Evolutionary conservation across 2,329 filamentous ascomycete species (phyloP), one percentile per base, ranked within the genome.

Genomic region (Alternaria tenuissima): DNA sequence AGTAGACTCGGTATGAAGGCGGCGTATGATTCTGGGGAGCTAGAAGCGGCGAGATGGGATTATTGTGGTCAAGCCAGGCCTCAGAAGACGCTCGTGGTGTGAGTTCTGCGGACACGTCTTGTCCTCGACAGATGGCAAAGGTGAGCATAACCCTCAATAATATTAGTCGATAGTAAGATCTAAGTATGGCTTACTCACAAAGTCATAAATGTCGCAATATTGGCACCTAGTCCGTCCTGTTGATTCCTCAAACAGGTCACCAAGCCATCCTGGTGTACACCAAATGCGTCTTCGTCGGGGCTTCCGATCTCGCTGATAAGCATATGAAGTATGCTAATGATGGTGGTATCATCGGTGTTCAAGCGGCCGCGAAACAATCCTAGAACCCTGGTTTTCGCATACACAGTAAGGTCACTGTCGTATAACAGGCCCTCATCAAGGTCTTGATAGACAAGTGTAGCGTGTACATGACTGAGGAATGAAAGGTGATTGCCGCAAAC

Each of bases 371-470:
- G 70, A 16, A 78, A 69, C 24, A 68, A 63, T 7, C 68, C 60
- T 16, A 78, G 54, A 5, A 75, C 57, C 52, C 69, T 72, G 3
- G 73, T 73, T 47, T 76, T 76, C n/a, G 70, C 74, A 55, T 69
- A 71, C 34, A 76, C 68, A 7, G 74, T 78, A 32, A 75, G 67
- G 7, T 65, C 57, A 51, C 67, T 74, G 46, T 78, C 75, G 32
- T 73, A 64, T 24, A 73, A 32, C 7, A 69, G 56, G 5, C 72
- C 70, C 41, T 76, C 70, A 11, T 59, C 53, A 14, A 75, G 56
- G 52, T 78, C 75, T 55, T 74, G 68, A 57, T 72, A 78, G 20
- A 76, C 72, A 53, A 73, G 73, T n/a, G 67, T 54, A n/a, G 68
- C 67, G 57, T 70, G 73, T 41, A 76, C 68, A 52, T 77, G 74